These are phyloP conservation scores for Lodderomyces oxycetoniae DNA, from an alignment of 1,139 yeast genomes.

Conservation along the genomic window DNA sequence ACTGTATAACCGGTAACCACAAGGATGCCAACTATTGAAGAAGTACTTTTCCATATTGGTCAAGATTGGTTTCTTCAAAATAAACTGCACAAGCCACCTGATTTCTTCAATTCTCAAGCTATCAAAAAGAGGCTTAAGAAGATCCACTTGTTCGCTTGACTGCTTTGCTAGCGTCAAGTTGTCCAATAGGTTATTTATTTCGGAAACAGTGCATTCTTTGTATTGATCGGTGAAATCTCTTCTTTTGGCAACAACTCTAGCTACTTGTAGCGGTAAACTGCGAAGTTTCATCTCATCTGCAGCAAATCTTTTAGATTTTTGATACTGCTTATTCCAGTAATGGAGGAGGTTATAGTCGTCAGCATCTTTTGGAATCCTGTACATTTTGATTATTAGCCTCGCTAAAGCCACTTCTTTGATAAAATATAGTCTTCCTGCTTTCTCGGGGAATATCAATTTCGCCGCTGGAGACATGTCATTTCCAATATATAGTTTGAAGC, in stretches of 20 bases:
- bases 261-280: slow-evolving; percentile 43
- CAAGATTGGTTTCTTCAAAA: slow-evolving; percentile 55
- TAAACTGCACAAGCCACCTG: slow-evolving; percentile 63
- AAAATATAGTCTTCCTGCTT: slow-evolving; percentile 50
- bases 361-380: slow-evolving; percentile 32
- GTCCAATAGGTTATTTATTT: slow-evolving; percentile 57
- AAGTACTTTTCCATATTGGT: slow-evolving; percentile 61
- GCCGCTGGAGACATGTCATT: slow-evolving; percentile 65
- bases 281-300: slow-evolving; percentile 27
- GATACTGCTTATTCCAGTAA: slow-evolving; percentile 40
- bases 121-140: slow-evolving; percentile 50
- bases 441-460: slow-evolving; percentile 57
- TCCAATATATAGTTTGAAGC: slow-evolving; percentile 67
- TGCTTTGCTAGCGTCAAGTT: slow-evolving; percentile 34
- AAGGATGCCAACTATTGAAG: slow-evolving; percentile 73
- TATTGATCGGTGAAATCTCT: slow-evolving; percentile 43
- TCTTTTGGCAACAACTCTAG: slow-evolving; percentile 45
- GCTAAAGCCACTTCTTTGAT: slow-evolving; percentile 51
- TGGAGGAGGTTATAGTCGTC: slow-evolving; percentile 31
- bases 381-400: slow-evolving; percentile 34
- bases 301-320: slow-evolving; percentile 17
- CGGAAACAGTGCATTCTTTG: slow-evolving; percentile 44
- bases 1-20: slow-evolving; percentile 60
- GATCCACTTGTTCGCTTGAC: slow-evolving; percentile 31
- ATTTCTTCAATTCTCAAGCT: slow-evolving; percentile 60